Evolutionary conservation across 2,329 filamentous ascomycete species (phyloP).

Genomic region (Erysiphe pulchra): DNA sequence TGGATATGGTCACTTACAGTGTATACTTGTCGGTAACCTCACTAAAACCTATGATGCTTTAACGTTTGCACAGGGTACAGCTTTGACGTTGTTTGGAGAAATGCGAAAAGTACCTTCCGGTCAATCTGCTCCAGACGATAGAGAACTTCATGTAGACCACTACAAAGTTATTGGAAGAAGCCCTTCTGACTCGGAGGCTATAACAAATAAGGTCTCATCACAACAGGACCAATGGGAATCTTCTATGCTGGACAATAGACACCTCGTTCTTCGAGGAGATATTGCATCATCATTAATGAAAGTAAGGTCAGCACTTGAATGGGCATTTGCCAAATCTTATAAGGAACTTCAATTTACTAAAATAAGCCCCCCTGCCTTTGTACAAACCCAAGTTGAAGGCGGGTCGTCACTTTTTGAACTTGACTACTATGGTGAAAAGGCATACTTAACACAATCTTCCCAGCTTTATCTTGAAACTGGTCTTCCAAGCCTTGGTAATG

Average conservation of each 20-base stretch:
- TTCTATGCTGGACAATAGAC: slow-evolving; percentile 33
- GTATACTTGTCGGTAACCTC: slow-evolving; percentile 52
- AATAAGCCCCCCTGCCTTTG: slow-evolving; percentile 48
- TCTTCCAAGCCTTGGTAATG: slow-evolving; percentile 70
- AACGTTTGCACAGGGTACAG: slow-evolving; percentile 44
- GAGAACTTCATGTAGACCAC: slow-evolving; percentile 48
- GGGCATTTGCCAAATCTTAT: slow-evolving; percentile 41
- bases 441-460: slow-evolving; percentile 88
- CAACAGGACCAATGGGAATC: slow-evolving; percentile 33
- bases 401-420: slow-evolving; percentile 34
- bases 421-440: slow-evolving; percentile 48
- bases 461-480: slow-evolving; percentile 95
- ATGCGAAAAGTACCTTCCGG: slow-evolving; percentile 40
- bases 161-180: slow-evolving; percentile 43
- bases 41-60: slow-evolving; percentile 51
- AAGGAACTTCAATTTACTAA: slow-evolving; percentile 37
- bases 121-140: slow-evolving; percentile 40
- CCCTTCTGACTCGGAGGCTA: slow-evolving; percentile 46
- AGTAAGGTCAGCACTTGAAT: slow-evolving; percentile 40
- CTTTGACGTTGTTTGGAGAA: slow-evolving; percentile 41
- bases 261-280: slow-evolving; percentile 45
- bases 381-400: slow-evolving; percentile 63
- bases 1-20: slow-evolving; percentile 67
- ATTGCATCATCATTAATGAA: slow-evolving; percentile 43
- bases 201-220: slow-evolving; percentile 43